Conservation (phyloP, 805 yeast species). For the Hanseniaspora jakobsenii region DNA sequence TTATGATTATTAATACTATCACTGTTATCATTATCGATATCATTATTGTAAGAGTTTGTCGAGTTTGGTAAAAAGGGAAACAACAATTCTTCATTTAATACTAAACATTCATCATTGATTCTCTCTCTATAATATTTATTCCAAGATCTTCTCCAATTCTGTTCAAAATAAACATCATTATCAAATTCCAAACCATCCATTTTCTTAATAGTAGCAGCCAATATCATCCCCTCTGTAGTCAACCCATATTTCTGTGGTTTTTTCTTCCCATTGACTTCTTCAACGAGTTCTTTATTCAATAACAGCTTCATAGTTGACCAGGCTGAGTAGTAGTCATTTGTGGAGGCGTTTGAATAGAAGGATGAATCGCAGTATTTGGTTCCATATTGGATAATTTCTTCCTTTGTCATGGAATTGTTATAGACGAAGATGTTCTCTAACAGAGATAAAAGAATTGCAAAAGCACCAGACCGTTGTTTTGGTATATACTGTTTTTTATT, state of each 20-base stretch:
- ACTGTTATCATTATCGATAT: neutral
- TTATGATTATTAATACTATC: neutral
- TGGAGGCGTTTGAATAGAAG: slow-evolving; percentile 47
- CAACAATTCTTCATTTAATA: slow-evolving; percentile 2
- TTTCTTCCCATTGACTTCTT: slow-evolving; percentile 33
- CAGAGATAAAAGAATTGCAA: slow-evolving; percentile 61
- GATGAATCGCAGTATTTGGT: slow-evolving; percentile 45
- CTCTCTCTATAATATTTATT: slow-evolving; percentile 4
- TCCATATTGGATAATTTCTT: slow-evolving; percentile 45
- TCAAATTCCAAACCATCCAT: slow-evolving; percentile 33
- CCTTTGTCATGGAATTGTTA: slow-evolving; percentile 50
- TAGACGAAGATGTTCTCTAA: slow-evolving; percentile 27
- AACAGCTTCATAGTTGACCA: slow-evolving; percentile 63
- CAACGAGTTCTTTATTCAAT: slow-evolving; percentile 46
- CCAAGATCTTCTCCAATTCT: slow-evolving; percentile 12
- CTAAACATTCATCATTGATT: slow-evolving; percentile 12
- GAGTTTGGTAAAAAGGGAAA: too few relatives aligned
- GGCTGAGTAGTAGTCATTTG: slow-evolving; percentile 57
- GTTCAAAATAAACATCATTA: slow-evolving; percentile 17
- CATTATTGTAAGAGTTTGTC: neutral
- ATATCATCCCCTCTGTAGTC: slow-evolving; percentile 54
- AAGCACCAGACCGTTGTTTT: slow-evolving; percentile 65
- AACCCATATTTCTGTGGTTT: slow-evolving; percentile 49
- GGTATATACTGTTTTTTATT: slow-evolving; percentile 49
- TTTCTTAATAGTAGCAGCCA: slow-evolving; percentile 46